A percentile compares a stretch with the other conserved stretches of the same genome.
Conservation (phyloP, 768 basidiomycete species). For the Leccinum uliginosum region DNA sequence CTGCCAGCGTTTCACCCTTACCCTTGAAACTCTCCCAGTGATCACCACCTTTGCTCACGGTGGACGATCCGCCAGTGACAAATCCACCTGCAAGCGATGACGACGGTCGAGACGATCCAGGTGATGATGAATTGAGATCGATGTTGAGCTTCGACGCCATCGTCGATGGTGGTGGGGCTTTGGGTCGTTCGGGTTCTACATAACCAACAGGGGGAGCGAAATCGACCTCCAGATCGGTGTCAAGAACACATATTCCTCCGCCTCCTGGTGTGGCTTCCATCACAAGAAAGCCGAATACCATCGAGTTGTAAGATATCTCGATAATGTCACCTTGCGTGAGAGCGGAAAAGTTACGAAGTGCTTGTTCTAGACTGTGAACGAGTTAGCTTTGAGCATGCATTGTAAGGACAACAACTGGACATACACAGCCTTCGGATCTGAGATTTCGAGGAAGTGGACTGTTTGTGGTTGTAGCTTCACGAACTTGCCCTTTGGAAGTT, state of each 20-base stretch:
- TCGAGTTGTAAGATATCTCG: constrained; percentile 95
- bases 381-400: background rate
- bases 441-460: constrained; percentile 93
- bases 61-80: constrained; percentile 42
- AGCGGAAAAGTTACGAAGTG: constrained; percentile 86
- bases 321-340: constrained; percentile 96
- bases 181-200: constrained; percentile 87
- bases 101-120: constrained; percentile 78
- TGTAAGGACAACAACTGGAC: constrained; percentile 28
- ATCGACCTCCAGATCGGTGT: constrained; percentile 98
- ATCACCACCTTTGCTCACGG: constrained; percentile 73
- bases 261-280: constrained; percentile 91
- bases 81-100: constrained; percentile 72
- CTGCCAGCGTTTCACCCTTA: constrained; percentile 84
- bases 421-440: constrained; percentile 96
- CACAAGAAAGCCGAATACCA: constrained; percentile 91
- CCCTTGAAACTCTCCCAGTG: constrained; percentile 97
- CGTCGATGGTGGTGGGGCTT: constrained; percentile 74
- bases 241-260: constrained; percentile 82
- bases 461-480: constrained; percentile 97
- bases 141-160: constrained; percentile 98
- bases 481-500: constrained; percentile 87
- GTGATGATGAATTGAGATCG: constrained; percentile 81
- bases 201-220: constrained; percentile 93
- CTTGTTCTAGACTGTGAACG: constrained; percentile 77